A percentile compares a stretch with the other conserved stretches of the same genome.
These are phyloP conservation scores for Pseudopediastrum boryanum DNA, from an alignment of 139 green algal genomes.

Conservation along the genomic window DNA sequence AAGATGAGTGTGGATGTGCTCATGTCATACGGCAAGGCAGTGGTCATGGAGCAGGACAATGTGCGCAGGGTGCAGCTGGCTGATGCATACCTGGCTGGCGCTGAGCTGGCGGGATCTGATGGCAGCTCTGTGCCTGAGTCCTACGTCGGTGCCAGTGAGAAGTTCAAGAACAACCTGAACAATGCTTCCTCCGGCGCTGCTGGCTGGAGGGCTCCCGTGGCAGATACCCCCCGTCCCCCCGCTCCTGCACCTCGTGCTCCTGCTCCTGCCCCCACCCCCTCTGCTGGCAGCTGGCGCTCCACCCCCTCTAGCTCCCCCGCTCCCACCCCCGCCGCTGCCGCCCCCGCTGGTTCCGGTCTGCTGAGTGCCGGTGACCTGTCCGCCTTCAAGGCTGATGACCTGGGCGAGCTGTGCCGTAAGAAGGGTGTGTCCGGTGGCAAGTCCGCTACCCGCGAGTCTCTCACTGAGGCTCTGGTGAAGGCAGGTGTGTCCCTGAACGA, in stretches of 20 bases:
- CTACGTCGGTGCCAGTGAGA: conserved; percentile 39
- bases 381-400: conserved; percentile 25
- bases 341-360: background rate
- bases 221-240: background rate
- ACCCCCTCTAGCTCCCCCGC: background rate
- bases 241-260: background rate
- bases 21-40: conserved; percentile 85
- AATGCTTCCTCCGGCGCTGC: background rate
- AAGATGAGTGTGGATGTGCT: conserved; percentile 86
- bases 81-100: conserved; percentile 90
- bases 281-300: conserved; percentile 23
- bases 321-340: background rate
- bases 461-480: too few relatives aligned
- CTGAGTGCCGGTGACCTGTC: conserved; percentile 23
- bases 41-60: conserved; percentile 99
- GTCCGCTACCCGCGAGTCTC: too few relatives aligned
- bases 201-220: background rate
- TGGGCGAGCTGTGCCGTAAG: too few relatives aligned
- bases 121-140: conserved; percentile 80
- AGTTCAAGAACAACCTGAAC: conserved; percentile 8
- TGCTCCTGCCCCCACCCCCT: background rate
- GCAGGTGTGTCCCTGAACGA: conserved; percentile 20
- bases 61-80: conserved; percentile 98
- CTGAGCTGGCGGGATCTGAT: conserved; percentile 77
- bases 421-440: too few relatives aligned